These are phyloP conservation scores for Penicillium sp. DNA, from an alignment of 2,329 filamentous ascomycete species.

Conservation along the genomic window DNA sequence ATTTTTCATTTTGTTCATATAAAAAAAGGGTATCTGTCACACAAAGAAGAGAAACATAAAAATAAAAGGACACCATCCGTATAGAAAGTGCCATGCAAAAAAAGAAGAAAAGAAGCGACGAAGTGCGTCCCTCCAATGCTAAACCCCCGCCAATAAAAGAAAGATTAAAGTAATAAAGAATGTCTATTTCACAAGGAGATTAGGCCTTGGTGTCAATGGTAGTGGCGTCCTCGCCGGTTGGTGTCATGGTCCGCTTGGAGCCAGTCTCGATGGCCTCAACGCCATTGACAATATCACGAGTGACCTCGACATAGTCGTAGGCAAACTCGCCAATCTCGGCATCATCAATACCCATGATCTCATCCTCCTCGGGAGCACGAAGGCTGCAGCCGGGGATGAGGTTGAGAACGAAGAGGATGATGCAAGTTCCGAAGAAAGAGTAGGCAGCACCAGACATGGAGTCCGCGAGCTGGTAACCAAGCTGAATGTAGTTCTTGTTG, in stretches of 20 bases:
- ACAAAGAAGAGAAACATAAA: background rate
- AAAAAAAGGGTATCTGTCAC: conserved; percentile 15
- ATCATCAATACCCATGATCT: conserved; percentile 83
- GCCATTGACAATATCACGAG: conserved; percentile 63
- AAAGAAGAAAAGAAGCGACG: background rate
- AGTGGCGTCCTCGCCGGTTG: conserved; percentile 19
- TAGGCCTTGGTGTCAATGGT: conserved; percentile 28
- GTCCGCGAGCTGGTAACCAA: conserved; percentile 81
- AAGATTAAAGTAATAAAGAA: conserved; percentile 11
- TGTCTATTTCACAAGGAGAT: conserved; percentile 3
- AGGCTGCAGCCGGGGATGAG: conserved; percentile 74
- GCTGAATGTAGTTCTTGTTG: conserved; percentile 79
- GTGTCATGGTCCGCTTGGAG: conserved; percentile 34
- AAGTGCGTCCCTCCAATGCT: background rate
- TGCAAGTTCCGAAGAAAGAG: conserved; percentile 73
- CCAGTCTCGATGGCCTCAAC: conserved; percentile 29
- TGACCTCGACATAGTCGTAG: conserved; percentile 91
- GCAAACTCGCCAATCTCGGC: conserved; percentile 91
- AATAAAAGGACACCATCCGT: background rate
- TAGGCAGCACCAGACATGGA: conserved; percentile 74
- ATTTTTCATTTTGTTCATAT: background rate
- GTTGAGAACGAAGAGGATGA: conserved; percentile 80
- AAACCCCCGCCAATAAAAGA: background rate
- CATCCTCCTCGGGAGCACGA: conserved; percentile 73
- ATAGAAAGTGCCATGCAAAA: background rate